Base-by-base conservation (phyloP, 129 eudicot species). In the Lactuca sativa region DNA sequence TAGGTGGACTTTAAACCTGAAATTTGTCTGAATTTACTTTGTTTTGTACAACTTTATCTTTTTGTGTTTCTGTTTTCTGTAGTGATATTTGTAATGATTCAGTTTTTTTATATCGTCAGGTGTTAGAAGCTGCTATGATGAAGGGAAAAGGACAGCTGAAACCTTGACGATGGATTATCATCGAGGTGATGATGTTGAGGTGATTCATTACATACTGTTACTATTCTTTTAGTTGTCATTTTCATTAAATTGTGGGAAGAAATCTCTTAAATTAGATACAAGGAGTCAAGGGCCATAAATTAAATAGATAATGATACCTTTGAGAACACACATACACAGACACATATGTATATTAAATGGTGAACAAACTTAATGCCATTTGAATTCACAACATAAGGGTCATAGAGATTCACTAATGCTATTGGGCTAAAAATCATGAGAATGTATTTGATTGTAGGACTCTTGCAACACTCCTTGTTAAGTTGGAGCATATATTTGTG, bases 121-220 rank as follows among this genome's bases (percentile, higher is more conserved):
- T 69, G 96, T 86, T 36, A 73, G 96, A 71, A 89, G 96, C 71
- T 89, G 96, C 85, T 89, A 89, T 52, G 96, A 89, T 80, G 96
- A 89, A 81, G 96, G 96, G 21, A 89, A 89, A 78, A 78, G 96
- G 67, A 82, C 88, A 4, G 92, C 96, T 32, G 96, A 89, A 71
- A 89, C 96, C 61, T 86, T 89, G 83, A 53, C 96, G 1, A 89
- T 89, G 96, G 96, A 89, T 83, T 89, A 89, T 82, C 93, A 89
- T 79, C 80, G 96, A 38, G 96, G 92, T 49, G 96, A 84, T 73
- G 83, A 56, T 55, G 96, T 89, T 64, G 92, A 89, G 92, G 96
- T 89, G 78, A 72, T 59, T 47, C 7, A 33, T 62, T 77, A 40
- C 76, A 55, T 69, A 30, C 44, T 43, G 7, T 59, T 32, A 15